These are phyloP conservation scores for Alternaria hordeiaustralica DNA, from an alignment of 2,329 filamentous ascomycete species.

Conservation along the genomic window DNA sequence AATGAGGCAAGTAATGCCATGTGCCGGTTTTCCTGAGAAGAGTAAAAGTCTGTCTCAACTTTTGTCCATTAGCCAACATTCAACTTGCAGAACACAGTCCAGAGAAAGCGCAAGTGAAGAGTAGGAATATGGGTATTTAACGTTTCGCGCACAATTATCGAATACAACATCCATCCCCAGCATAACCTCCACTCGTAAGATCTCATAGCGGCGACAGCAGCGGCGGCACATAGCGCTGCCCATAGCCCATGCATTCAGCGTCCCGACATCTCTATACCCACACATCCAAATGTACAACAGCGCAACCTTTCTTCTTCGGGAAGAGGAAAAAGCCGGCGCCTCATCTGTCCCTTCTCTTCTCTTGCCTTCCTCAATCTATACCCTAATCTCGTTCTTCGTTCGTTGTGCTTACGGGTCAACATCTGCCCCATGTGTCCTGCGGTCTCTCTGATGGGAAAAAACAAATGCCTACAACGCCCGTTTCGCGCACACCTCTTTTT, in stretches of 20 bases:
- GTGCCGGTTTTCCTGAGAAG: too few species aligned
- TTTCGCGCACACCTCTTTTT: conserved; percentile 3
- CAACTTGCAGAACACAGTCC: neutral
- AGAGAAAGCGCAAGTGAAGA: neutral
- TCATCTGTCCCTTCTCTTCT: neutral
- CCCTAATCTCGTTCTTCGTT: neutral
- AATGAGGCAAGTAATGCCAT: neutral
- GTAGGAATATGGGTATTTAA: neutral
- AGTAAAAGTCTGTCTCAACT: too few species aligned
- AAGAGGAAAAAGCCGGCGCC: neutral
- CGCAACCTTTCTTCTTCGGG: neutral
- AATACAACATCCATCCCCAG: neutral
- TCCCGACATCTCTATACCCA: neutral
- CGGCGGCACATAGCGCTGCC: neutral
- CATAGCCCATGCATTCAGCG: neutral
- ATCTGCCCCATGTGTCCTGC: neutral
- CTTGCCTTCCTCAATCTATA: neutral
- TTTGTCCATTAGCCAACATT: too few species aligned
- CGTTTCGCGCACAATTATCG: neutral
- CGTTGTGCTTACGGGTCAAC: neutral
- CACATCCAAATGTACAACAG: neutral
- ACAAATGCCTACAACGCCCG: conserved; percentile 5
- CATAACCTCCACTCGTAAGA: neutral
- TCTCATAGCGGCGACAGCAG: neutral
- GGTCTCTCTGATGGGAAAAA: neutral